Evolutionary conservation across 2,329 filamentous ascomycete genomes (phyloP), one percentile per base, ranked within the genome.

Genomic region (Epichloe sp.): DNA sequence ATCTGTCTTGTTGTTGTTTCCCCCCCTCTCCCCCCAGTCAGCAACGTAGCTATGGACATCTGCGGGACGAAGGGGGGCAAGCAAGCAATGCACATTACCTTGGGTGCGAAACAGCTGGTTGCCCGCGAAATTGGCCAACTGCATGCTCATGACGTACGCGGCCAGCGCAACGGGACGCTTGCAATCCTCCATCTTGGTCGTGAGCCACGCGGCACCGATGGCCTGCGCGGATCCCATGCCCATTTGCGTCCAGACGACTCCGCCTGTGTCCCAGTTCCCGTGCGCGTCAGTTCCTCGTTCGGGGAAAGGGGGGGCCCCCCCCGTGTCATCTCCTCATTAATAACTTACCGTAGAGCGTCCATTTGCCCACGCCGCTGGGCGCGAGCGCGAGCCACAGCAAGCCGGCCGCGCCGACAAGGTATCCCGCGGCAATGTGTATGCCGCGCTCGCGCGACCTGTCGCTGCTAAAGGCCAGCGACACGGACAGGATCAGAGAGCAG

Each of bases 181-280:
- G 17, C 62, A 54, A 5, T 62, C 62, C 19, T 58, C 52, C 59
- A 64, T 62, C 31, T 64, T 63, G 0, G 60, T 31, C 0, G 61
- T 57, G 21, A 64, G 58, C 62, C 62, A 64, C 3, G 62, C 62
- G 8, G 60, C 62, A 11, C 56, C 63, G 47, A 63, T 64, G 15
- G 62, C 62, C 26, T 64, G 62, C 0, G 54, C 62, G 10, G 52
- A 62, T 8, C 61, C 62, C 61, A 64, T 64, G 5, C 62, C 60
- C 62, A 63, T 63, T 8, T 64, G 62, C 0, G 60, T 63, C 61
- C 61, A 63, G 0, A 64, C 58, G 0, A 64, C 60, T 3, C 61
- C 61, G 0, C 61, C 60, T 60, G 48, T 11, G 26, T 21, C 7
- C 5, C 2, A 5, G 1, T 14, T 48, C 12, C 23, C 23, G 23